Evolutionary conservation across 2,329 filamentous ascomycete species (phyloP), one percentile per base, ranked within the genome.

Genomic region (Elsinoe perseae): DNA sequence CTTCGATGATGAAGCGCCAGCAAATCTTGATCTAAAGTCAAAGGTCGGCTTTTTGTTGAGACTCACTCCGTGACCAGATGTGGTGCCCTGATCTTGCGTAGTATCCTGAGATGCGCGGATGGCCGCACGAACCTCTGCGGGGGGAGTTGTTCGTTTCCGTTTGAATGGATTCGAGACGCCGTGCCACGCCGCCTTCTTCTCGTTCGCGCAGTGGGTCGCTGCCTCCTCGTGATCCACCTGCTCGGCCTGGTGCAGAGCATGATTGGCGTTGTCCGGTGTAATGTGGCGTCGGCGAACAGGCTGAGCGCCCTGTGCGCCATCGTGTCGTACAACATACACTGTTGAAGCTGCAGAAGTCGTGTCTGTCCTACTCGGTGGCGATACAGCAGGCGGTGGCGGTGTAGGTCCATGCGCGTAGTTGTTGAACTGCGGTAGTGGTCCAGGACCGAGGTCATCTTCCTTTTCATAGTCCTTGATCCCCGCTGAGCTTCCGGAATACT

Each of bases 341-440:
- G 82, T 85, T 59, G 81, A 84, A 23, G 77, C 78, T 7, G 80
- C 80, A 66, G 81, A 84, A 4, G 77, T 78, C 1, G 80, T 83
- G 62, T 85, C 81, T 18, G 77, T 76, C 60, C 81, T 73, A 63
- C 79, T 84, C 34, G 83, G 70, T 1, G 82, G 81, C 9, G 80
- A 81, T 6, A 76, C 71, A 72, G 28, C 72, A 67, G 43, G 67
- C 28, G 32, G 44, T 8, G 54, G 44, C 6, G 54, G 36, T 28
- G 28, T 54, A 6, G 46, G 32, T 48, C 36, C n/a, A 6, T 20
- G 54, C 27, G 44, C 40, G 27, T 23, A 44, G 9, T 10, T 38
- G 18, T 32, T 21, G 25, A 53, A 21, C 23, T 25, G 48, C 6
- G 36, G 28, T 25, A 43, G 50, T 44, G 34, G 44, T 46, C 53